Evolutionary conservation across 169 alveolate species (phyloP), one percentile per base, ranked within the genome.

Genomic region (Eimeria falciformis): DNA sequence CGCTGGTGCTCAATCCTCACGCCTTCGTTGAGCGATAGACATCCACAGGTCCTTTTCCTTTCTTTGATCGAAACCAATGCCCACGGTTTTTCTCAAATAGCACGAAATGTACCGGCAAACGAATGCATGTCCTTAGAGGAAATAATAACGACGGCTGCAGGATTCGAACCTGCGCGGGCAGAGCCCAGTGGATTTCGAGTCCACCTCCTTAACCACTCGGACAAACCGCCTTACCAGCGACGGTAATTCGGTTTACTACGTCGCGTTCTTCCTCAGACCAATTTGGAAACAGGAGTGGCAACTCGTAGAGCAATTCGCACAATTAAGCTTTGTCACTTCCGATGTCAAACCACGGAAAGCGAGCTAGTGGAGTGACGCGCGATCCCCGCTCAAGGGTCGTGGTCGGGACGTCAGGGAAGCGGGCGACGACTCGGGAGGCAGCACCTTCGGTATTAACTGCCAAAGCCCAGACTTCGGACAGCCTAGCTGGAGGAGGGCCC

Each of bases 91-190:
- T 33, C 40, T 33, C 40, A 33, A 33, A 33, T 33, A 33, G 40
- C 40, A 2, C 0, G 2, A 33, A 33, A 33, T 33, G 40, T 2
- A 33, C 40, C 0, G 40, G 40, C 40, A 1, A 33, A 0, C 2
- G 40, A 33, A 33, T 33, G 40, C 40, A 33, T 33, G 40, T 33
- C 40, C 40, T 2, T 21, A 23, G 9, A 66, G 7, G 11, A 1
- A n/a, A 53, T 11, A 53, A 17, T 50, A 55, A 17, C 94, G 94
- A 78, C 94, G 91, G 94, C 98, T 94, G 98, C 99, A 97, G 99
- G 99, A 97, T 97, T 97, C 96, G 99, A 97, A 97, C 99, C 99
- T 97, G 98, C 98, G 99, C 99, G 98, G 99, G 99, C 97, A 97
- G 98, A 97, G 97, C 99, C 99, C 98, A 97, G 87, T 82, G 89